Conservation (phyloP, 2,329 filamentous ascomycete species). For the Penicillium sumatraense region DNA sequence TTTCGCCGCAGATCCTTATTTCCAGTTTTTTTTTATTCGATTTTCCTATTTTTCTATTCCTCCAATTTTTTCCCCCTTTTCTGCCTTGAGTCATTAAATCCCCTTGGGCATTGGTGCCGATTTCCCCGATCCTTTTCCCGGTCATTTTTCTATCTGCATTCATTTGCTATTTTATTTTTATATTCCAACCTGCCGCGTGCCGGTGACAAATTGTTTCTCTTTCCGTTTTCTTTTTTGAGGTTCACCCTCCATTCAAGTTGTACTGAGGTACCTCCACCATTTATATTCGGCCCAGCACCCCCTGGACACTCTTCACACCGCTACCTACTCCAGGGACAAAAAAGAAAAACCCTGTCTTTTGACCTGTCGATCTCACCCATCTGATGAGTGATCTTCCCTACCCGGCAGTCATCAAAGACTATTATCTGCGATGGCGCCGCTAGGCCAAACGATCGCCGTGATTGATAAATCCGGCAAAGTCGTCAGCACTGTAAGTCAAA, state of each 20-base stretch:
- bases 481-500: constrained; percentile 74
- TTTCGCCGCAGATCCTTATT: constrained; percentile 13
- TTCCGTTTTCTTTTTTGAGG: not conserved
- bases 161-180: no score
- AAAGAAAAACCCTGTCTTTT: not conserved
- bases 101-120: not conserved
- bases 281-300: constrained; percentile 12
- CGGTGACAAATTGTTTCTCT: not conserved
- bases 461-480: constrained; percentile 92
- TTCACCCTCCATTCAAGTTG: not conserved
- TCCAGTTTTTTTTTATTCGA: not conserved
- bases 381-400: constrained; percentile 21
- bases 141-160: no score
- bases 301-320: constrained; percentile 15
- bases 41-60: not conserved
- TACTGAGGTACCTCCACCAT: not conserved
- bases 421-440: constrained; percentile 32
- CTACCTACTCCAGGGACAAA: constrained; percentile 3
- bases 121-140: constrained; percentile 1
- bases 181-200: constrained; percentile 5
- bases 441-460: constrained; percentile 78
- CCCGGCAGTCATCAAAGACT: constrained; percentile 20
- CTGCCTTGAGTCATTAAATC: not conserved
- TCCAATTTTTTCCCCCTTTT: not conserved
- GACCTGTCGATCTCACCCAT: constrained; percentile 11